Base-by-base conservation (phyloP, 495 filamentous ascomycete species). In the Xylaria castorea region DNA sequence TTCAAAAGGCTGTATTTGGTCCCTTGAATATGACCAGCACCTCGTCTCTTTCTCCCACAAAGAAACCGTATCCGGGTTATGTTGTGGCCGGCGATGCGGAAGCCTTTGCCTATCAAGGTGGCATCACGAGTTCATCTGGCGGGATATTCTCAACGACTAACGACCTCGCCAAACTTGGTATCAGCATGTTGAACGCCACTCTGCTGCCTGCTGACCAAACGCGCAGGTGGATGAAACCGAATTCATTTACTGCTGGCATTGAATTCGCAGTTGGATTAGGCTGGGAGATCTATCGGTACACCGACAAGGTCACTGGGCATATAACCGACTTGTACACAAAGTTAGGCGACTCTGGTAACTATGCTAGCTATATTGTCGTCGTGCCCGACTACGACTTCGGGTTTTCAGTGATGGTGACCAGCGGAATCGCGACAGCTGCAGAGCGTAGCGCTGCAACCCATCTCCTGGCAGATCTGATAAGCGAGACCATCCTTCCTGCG, bases 151-250 rank as follows among this genome's bases (percentile, higher is more conserved):
- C 58, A 73, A 78, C 71, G 22, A 61, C 38, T 8, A 68, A 66
- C 44, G 80, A 80, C 36, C 68, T 81, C 32, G 76, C 76, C 22
- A 79, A 74, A 32, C 69, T 87, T 2, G 86, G 86, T n/a, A 80
- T 78, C 36, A 82, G 80, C 32, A 83, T 89, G 60, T 80, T 88
- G 20, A 85, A 83, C 71, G 83, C 77, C 27, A 80, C 79, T 0
- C 78, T 88, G 0, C 76, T 88, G 4, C 61, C 82, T 1, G 66
- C 80, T 0, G 73, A 75, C 7, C 53, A 73, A 25, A 89, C 85
- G 4, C 79, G 85, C 53, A 65, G 76, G 57, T 89, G 86, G 87
- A 74, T 89, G 67, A 87, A 87, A 73, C 87, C 86, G 0, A 46
- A 66, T 20, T 70, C 83, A 4, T 80, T 84, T 68, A 87, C 87